Conservation (phyloP, 2,329 filamentous ascomycete genomes). For the Alternaria longipes region DNA sequence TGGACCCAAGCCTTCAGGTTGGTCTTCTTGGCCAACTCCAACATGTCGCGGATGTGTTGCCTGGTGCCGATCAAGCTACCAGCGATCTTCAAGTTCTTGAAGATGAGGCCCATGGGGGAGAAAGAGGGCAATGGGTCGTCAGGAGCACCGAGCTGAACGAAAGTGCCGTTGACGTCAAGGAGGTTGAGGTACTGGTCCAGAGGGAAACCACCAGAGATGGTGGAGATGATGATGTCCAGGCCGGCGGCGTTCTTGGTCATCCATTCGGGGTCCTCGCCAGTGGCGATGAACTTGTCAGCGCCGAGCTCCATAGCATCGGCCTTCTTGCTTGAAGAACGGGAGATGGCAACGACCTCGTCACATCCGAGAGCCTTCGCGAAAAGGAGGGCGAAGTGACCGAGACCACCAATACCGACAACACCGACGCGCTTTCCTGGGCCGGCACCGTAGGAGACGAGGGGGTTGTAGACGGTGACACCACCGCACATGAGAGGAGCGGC, state of each 20-base stretch:
- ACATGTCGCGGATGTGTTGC: conserved; percentile 66
- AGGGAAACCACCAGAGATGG: conserved; percentile 65
- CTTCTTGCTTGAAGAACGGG: conserved; percentile 68
- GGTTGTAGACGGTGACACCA: conserved; percentile 80
- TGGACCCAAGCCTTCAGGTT: conserved; percentile 55
- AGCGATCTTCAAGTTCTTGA: conserved; percentile 67
- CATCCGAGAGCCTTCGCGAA: conserved; percentile 76
- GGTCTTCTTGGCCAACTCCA: conserved; percentile 54
- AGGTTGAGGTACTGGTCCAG: conserved; percentile 68
- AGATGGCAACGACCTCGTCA: conserved; percentile 71
- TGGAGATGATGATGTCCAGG: conserved; percentile 68
- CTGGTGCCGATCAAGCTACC: conserved; percentile 72
- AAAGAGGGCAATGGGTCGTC: conserved; percentile 64
- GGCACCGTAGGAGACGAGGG: conserved; percentile 77
- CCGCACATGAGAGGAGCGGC: conserved; percentile 86
- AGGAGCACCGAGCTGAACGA: conserved; percentile 73
- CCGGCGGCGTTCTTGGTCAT: conserved; percentile 61
- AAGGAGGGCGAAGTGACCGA: conserved; percentile 77
- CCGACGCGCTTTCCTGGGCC: conserved; percentile 81
- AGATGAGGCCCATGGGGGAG: conserved; percentile 63
- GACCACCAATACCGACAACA: conserved; percentile 76
- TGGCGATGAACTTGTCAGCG: conserved; percentile 69
- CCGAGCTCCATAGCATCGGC: conserved; percentile 68
- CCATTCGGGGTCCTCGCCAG: conserved; percentile 68
- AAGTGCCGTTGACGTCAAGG: conserved; percentile 66